phyloP scores from a whole-genome alignment of 345 rosid species.

The Rhizophora apiculata region DNA sequence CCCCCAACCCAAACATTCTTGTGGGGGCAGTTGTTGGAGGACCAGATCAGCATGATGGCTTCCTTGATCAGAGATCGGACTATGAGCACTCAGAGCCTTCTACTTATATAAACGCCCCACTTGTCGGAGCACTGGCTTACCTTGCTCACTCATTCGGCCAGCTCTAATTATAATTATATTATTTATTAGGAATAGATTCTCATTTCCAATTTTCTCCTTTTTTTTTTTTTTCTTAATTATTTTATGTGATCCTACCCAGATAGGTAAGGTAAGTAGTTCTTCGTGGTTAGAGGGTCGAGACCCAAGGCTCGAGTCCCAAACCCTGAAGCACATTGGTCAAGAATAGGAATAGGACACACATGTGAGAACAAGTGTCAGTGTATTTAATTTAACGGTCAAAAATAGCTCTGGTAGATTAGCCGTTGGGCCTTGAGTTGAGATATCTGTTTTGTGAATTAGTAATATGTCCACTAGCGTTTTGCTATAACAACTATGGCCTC shows the following conservation, averaged over 20 bases:
- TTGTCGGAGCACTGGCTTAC: slow-evolving; percentile 21
- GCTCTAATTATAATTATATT: slow-evolving; percentile 30
- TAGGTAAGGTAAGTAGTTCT: background rate
- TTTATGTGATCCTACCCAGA: background rate
- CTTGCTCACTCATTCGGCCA: slow-evolving; percentile 84
- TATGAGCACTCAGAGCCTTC: slow-evolving; percentile 31
- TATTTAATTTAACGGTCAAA: slow-evolving; percentile 1
- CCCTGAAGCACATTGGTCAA: slow-evolving; percentile 28
- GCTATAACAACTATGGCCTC: background rate
- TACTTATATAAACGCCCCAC: slow-evolving; percentile 26
- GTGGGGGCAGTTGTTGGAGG: slow-evolving; percentile 31
- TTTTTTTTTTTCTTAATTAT: background rate
- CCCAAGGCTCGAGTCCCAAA: slow-evolving; percentile 37
- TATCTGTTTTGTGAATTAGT: slow-evolving; percentile 4
- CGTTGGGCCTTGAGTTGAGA: background rate
- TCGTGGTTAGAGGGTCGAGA: slow-evolving; percentile 6
- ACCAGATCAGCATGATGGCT: slow-evolving; percentile 23
- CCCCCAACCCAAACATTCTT: slow-evolving; percentile 28
- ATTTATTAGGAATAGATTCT: background rate
- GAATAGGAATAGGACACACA: slow-evolving; percentile 6
- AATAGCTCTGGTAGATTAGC: background rate
- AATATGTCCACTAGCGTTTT: background rate
- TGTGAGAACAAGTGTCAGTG: slow-evolving; percentile 20
- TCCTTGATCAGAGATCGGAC: slow-evolving; percentile 29
- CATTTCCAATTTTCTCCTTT: background rate